Base-by-base conservation (phyloP, 495 filamentous ascomycete genomes). In the Apodospora peruviana region DNA sequence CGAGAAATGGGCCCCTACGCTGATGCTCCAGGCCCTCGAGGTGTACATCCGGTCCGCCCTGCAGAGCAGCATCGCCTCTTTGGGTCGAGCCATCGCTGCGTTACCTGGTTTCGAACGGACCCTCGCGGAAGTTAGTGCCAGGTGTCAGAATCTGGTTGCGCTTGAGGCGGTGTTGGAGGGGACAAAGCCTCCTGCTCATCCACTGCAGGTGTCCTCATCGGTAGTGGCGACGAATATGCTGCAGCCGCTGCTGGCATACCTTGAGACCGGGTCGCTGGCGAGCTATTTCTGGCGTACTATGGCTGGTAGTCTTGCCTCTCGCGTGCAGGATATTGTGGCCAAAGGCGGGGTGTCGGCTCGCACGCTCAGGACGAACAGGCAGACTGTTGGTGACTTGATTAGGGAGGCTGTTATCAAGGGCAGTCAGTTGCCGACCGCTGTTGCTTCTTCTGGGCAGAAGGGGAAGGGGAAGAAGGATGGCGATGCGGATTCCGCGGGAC, bases 211-310 rank as follows among this genome's bases (percentile, higher is more conserved):
- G n/a, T 47, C 66, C 11, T 11, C 25, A 12, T 53, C 9, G 40
- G 21, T 46, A 3, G 21, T 37, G 2, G 39, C 34, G 12, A 53
- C 58, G 2, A 90, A 86, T 45, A 80, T 95, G 54, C 72, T 96
- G 2, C 77, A 81, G 21, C 86, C 84, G 2, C 68, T 97, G 2
- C 75, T 95, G 34, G 66, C 74, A n/a, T 74, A 84, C 20, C 77
- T 99, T 16, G 93, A 99, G 62, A 95, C 90, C 0, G 79, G 86
- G 0, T 91, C 87, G 0, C 71, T 99, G 18, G 81, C 88, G 4
- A 93, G 88, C 0, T 91, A 89, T 57, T 98, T 94, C 71, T 97
- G 91, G 87, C 76, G 93, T 21, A 83, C 82, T 14, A 76, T 97
- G 51, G 93, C 93, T 0, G 82, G 85, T 0, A 82, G 80, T 34